Percentiles rank a stretch among this genome's conserved stretches.
These are phyloP conservation scores for Penicillium sp. DNA, from an alignment of 2,329 filamentous ascomycete genomes.

Conservation along the genomic window DNA sequence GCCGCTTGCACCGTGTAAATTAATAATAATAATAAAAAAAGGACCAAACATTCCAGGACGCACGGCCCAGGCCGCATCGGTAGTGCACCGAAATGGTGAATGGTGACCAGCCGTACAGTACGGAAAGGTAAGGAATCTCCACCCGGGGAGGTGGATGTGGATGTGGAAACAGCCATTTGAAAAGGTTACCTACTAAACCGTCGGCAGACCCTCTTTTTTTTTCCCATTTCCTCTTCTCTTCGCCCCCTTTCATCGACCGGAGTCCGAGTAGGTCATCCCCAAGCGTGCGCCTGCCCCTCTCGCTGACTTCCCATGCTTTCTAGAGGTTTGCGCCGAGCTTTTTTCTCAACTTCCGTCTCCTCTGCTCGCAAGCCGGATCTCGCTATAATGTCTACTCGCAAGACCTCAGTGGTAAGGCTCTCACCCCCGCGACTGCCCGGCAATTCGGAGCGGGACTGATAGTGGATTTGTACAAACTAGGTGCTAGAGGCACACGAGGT, in stretches of 20 bases:
- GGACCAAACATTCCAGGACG: background rate
- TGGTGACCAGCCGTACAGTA: background rate
- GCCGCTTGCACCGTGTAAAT: background rate
- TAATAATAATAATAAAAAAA: background rate
- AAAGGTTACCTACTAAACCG: background rate
- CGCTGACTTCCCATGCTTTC: constrained; percentile 1
- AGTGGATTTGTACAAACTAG: constrained; percentile 16
- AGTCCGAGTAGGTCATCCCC: constrained; percentile 4
- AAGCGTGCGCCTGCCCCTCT: background rate
- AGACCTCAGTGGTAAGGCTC: constrained; percentile 41
- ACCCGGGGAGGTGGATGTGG: background rate
- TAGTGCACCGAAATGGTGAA: background rate
- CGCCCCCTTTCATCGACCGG: background rate
- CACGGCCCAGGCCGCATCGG: constrained; percentile 1
- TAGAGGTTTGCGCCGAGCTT: constrained; percentile 2
- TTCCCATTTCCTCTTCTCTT: background rate
- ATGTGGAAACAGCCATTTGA: background rate
- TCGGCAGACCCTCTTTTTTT: background rate
- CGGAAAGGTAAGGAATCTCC: background rate
- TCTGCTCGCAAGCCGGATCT: constrained; percentile 3
- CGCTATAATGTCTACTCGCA: constrained; percentile 39
- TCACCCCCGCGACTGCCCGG: background rate
- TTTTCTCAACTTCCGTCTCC: background rate
- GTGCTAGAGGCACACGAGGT: constrained; percentile 49
- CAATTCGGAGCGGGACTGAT: constrained; percentile 14